Base-by-base conservation (phyloP, 108 stramenopile genomes). In the Nitzschia sp. region DNA sequence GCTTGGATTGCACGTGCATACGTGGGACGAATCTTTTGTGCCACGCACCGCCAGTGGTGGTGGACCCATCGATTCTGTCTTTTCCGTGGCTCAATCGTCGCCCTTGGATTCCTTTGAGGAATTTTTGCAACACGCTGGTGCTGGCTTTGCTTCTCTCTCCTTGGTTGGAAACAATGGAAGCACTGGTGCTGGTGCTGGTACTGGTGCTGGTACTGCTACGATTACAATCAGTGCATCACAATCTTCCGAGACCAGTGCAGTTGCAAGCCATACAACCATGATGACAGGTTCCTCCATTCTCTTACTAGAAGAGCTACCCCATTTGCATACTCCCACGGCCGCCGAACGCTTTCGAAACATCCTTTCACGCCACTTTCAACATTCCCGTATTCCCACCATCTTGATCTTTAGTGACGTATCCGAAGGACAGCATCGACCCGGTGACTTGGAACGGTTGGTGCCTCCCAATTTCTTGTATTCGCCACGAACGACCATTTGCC, bases 351-450 rank as follows among this genome's bases (percentile, higher is more conserved):
- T 92, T 67, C 85, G 90, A 42, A 60, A 72, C 15, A 79, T 86
- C 26, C 82, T 93, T 80, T 75, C 70, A 15, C 65, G 65, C 40
- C 87, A 90, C 62, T 43, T 93, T 10, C 75, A 78, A 59, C 38
- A 67, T 40, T 75, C 86, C 5, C 59, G 58, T 20, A 65, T 77
- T 22, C 89, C 89, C 10, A 90, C 86, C n/a, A 57, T 94, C 19
- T 67, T 87, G 11, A 79, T 94, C 39, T 91, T 80, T 51, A 83
- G 81, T 62, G 83, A 94, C 71, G 89, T 89, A 2, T 59, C 66
- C 39, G 93, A 90, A 77, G 93, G 93, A 5, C 91, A 85, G 41
- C 87, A 87, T 69, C 76, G 65, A 59, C 90, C 88, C 14, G 77
- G 79, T 10, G 90, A 94, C 76, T 75, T 94, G 71, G 88, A 90